phyloP scores from a whole-genome alignment of 2,329 filamentous ascomycete species.

The Hyphodiscus sp. region DNA sequence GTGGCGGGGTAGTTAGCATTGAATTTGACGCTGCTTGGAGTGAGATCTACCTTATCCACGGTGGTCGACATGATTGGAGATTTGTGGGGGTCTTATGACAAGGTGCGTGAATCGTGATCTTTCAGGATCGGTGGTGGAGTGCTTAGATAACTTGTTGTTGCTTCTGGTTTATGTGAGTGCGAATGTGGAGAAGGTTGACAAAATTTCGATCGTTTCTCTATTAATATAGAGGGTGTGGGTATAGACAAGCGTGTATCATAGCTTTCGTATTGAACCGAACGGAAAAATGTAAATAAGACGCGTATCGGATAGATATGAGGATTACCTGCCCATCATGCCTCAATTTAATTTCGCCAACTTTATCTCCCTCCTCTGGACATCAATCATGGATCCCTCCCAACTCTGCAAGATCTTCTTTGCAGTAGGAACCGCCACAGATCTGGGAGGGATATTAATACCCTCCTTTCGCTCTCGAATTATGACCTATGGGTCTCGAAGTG shows the following conservation, averaged over 20 bases:
- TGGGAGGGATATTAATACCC: constrained; percentile 25
- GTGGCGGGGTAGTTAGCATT: constrained; percentile 26
- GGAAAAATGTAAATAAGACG: no score
- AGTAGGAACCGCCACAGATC: constrained; percentile 19
- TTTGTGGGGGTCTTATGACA: not conserved
- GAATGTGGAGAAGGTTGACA: not conserved
- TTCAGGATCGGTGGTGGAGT: not conserved
- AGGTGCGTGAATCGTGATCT: not conserved
- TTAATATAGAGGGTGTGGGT: no score
- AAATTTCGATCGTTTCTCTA: not conserved
- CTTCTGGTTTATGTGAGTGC: not conserved
- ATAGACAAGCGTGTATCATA: no score
- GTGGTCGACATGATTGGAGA: constrained; percentile 78
- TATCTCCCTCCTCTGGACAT: not conserved
- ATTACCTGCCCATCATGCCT: not conserved
- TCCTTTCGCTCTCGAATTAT: constrained; percentile 26
- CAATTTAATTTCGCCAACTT: not conserved
- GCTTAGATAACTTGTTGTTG: not conserved
- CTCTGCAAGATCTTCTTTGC: constrained; percentile 26
- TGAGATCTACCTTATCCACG: constrained; percentile 74
- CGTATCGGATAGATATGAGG: not conserved
- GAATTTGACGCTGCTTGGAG: not conserved
- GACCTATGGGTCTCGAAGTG: constrained; percentile 27
- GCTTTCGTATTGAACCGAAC: no score
- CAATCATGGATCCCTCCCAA: constrained; percentile 21